Conservation (phyloP, 1,284 basidiomycete genomes). For the Caloboletus inedulis region DNA sequence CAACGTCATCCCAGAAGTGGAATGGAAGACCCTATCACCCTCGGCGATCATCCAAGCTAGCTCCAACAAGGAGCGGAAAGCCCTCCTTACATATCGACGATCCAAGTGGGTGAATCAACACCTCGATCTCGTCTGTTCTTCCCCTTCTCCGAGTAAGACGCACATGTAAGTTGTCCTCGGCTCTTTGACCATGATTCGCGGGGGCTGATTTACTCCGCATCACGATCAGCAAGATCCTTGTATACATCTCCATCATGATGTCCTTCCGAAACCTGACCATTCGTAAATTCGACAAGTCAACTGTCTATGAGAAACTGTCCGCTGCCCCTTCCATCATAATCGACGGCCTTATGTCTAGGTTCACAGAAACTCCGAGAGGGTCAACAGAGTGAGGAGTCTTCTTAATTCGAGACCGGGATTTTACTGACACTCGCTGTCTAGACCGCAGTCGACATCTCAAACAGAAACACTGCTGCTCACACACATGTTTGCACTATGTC, state of each 20-base stretch:
- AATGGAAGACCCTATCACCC: slow-evolving; percentile 66
- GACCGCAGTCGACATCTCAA: slow-evolving; percentile 65
- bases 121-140: slow-evolving; percentile 43
- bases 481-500: slow-evolving; percentile 76
- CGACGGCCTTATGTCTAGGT: slow-evolving; percentile 74
- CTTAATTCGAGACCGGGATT: not conserved
- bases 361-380: slow-evolving; percentile 70
- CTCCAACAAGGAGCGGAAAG: slow-evolving; percentile 48
- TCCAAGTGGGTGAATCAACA: slow-evolving; percentile 71
- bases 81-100: slow-evolving; percentile 57
- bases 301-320: slow-evolving; percentile 53
- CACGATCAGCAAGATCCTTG: slow-evolving; percentile 60
- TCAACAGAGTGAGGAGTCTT: slow-evolving; percentile 51
- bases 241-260: slow-evolving; percentile 78
- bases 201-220: not conserved
- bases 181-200: not conserved
- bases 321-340: slow-evolving; percentile 62
- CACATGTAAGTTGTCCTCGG: slow-evolving; percentile 45
- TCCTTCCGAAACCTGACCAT: slow-evolving; percentile 54
- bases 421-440: slow-evolving; percentile 28
- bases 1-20: slow-evolving; percentile 71
- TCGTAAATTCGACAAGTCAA: slow-evolving; percentile 48
- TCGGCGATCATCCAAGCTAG: slow-evolving; percentile 51
- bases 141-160: slow-evolving; percentile 50
- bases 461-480: slow-evolving; percentile 71